Conservation (phyloP, 345 rosid genomes). For the Euphorbia peplus region DNA sequence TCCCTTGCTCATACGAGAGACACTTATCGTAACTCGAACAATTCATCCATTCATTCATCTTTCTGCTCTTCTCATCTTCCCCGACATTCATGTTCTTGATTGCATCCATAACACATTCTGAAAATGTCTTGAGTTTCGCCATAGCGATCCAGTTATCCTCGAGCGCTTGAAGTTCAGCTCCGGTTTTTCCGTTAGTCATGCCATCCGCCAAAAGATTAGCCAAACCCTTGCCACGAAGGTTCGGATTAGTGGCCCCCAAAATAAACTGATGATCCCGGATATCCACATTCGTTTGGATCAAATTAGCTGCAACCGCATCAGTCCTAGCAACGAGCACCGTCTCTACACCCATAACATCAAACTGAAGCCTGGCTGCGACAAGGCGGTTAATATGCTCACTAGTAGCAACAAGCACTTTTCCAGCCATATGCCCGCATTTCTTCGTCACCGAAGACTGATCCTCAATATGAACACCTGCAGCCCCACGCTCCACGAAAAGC, state of each 20-base stretch:
- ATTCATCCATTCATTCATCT: slow-evolving; percentile 64
- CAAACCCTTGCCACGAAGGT: slow-evolving; percentile 56
- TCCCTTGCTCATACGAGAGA: slow-evolving; percentile 59
- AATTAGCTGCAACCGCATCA: slow-evolving; percentile 77
- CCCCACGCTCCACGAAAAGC: slow-evolving; percentile 91
- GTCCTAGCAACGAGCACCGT: slow-evolving; percentile 90
- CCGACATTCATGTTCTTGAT: slow-evolving; percentile 53
- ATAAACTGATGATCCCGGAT: slow-evolving; percentile 89
- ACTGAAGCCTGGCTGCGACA: slow-evolving; percentile 91
- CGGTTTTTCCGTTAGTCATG: slow-evolving; percentile 72
- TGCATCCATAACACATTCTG: slow-evolving; percentile 58
- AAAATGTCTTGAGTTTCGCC: slow-evolving; percentile 79
- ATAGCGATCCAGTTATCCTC: slow-evolving; percentile 79
- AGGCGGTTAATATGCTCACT: slow-evolving; percentile 90
- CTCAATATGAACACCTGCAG: slow-evolving; percentile 93
- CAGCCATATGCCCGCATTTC: slow-evolving; percentile 97
- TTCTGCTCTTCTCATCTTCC: slow-evolving; percentile 58
- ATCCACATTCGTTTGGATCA: slow-evolving; percentile 86
- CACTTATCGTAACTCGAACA: slow-evolving; percentile 67
- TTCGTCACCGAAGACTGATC: slow-evolving; percentile 95
- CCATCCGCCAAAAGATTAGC: slow-evolving; percentile 67
- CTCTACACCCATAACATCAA: slow-evolving; percentile 93
- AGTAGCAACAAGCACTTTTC: slow-evolving; percentile 87
- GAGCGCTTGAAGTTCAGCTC: slow-evolving; percentile 68
- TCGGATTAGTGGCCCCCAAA: slow-evolving; percentile 80